phyloP scores from a whole-genome alignment of 2,329 filamentous ascomycete genomes.

The Arthrobotrys pseudoclavata region DNA sequence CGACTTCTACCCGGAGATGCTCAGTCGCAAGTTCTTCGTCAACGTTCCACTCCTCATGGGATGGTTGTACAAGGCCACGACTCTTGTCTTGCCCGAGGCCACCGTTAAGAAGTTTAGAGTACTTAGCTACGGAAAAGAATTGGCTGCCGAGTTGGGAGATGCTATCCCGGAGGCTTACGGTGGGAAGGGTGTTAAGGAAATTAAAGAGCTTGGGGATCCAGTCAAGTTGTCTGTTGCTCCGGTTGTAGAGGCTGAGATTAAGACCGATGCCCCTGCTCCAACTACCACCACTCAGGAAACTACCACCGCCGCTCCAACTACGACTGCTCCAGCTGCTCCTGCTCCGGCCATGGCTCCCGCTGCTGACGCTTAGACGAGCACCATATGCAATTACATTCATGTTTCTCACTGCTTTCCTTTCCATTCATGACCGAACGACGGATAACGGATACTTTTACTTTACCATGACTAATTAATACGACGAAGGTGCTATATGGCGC shows the following conservation, averaged over 20 bases:
- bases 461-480: slow-evolving; percentile 10
- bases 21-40: slow-evolving; percentile 94
- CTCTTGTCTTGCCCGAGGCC: slow-evolving; percentile 79
- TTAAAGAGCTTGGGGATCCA: slow-evolving; percentile 66
- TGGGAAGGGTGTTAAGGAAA: slow-evolving; percentile 73
- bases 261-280: slow-evolving; percentile 4
- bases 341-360: not conserved
- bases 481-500: not conserved
- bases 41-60: slow-evolving; percentile 94
- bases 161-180: slow-evolving; percentile 83
- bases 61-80: slow-evolving; percentile 83
- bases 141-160: slow-evolving; percentile 76
- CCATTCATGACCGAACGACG: not conserved
- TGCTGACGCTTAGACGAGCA: not conserved
- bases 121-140: slow-evolving; percentile 78
- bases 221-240: slow-evolving; percentile 36
- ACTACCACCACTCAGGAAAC: not conserved
- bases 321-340: not conserved
- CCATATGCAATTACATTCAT: not conserved
- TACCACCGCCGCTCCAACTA: not conserved
- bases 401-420: not conserved
- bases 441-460: slow-evolving; percentile 3
- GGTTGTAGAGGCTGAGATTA: not conserved
- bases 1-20: slow-evolving; percentile 87
- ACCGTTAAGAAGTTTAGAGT: slow-evolving; percentile 85